Percentiles rank a stretch among this genome's conserved stretches.
These are phyloP conservation scores for Eucalyptus polybractea DNA, from an alignment of 345 rosid species.

Conservation along the genomic window DNA sequence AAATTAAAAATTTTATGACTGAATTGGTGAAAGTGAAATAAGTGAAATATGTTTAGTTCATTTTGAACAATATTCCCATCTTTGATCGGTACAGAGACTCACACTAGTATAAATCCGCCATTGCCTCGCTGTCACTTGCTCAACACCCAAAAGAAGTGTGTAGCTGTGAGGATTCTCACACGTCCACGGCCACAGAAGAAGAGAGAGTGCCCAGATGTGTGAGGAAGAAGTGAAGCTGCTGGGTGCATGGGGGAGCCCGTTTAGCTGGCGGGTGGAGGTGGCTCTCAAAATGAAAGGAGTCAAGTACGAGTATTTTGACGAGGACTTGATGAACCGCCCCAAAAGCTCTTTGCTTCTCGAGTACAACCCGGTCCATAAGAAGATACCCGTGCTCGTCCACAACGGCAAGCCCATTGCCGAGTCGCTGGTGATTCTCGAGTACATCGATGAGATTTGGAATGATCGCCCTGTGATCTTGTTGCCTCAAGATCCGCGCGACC, in stretches of 20 bases:
- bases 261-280: constrained; percentile 25
- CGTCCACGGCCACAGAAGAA: background rate
- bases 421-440: constrained; percentile 37
- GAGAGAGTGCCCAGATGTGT: background rate
- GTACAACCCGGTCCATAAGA: constrained; percentile 33
- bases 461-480: constrained; percentile 4
- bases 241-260: constrained; percentile 34
- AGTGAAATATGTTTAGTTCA: no score
- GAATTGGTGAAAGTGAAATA: no score
- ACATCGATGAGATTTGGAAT: constrained; percentile 45
- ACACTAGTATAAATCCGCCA: background rate
- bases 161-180: background rate
- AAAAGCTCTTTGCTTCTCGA: constrained; percentile 32
- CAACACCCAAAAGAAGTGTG: background rate
- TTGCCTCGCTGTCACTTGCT: background rate
- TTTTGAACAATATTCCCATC: background rate
- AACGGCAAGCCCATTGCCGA: constrained; percentile 21
- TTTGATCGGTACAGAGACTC: background rate
- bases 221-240: constrained; percentile 12
- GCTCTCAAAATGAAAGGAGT: constrained; percentile 41
- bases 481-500: constrained; percentile 32
- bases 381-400: constrained; percentile 45
- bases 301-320: constrained; percentile 33
- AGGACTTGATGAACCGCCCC: constrained; percentile 5
- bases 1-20: no score